Percentiles rank a stretch among this genome's conserved stretches.
Evolutionary conservation across 2,329 filamentous ascomycete species (phyloP).

Genomic region (Exophiala spinifera): DNA sequence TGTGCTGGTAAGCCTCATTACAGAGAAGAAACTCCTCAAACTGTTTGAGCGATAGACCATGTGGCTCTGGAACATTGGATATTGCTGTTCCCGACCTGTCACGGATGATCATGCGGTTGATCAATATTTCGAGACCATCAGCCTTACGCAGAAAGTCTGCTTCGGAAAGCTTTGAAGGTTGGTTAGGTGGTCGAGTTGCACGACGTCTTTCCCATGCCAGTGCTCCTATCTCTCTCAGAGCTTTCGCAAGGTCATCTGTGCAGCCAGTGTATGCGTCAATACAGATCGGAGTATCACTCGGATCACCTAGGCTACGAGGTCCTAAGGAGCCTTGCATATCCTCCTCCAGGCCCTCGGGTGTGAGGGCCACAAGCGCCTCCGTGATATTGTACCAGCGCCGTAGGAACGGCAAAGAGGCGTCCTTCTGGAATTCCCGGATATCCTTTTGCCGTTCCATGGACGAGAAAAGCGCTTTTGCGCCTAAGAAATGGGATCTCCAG

Average conservation of each 20-base stretch:
- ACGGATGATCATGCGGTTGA: conserved; percentile 24
- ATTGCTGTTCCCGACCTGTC: conserved; percentile 18
- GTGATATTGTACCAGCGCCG: conserved; percentile 34
- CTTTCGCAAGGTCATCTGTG: conserved; percentile 3
- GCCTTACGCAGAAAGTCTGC: conserved; percentile 21
- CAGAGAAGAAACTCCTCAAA: conserved; percentile 39
- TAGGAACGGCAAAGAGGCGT: background rate
- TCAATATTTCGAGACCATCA: conserved; percentile 35
- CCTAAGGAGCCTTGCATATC: background rate
- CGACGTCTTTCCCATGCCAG: conserved; percentile 9
- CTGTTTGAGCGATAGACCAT: conserved; percentile 1
- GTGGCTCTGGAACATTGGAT: conserved; percentile 33
- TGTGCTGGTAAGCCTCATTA: conserved; percentile 44
- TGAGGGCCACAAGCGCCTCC: conserved; percentile 12
- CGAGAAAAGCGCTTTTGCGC: conserved; percentile 40
- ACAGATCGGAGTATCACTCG: background rate
- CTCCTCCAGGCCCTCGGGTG: conserved; percentile 1
- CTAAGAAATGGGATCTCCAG: conserved; percentile 44
- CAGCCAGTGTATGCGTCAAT: conserved; percentile 15
- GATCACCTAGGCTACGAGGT: background rate
- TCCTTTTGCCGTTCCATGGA: conserved; percentile 2
- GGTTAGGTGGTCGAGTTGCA: background rate
- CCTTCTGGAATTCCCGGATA: conserved; percentile 39
- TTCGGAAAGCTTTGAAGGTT: conserved; percentile 8
- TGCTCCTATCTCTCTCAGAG: conserved; percentile 11